Conservation (phyloP, 495 filamentous ascomycete genomes). For the Clavariopsis aquatica region DNA sequence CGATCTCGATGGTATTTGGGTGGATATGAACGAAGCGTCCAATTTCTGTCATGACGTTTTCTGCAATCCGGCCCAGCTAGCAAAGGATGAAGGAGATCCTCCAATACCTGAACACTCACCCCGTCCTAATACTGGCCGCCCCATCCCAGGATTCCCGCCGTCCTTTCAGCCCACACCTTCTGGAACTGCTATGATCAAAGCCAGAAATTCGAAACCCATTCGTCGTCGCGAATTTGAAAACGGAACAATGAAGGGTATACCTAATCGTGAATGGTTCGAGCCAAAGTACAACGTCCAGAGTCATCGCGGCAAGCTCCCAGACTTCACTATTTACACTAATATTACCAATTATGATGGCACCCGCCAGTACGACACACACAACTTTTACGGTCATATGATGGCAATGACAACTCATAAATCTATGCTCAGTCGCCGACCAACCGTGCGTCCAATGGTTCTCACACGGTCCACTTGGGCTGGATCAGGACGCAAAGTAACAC, state of each 20-base stretch:
- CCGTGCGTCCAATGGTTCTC: constrained; percentile 72
- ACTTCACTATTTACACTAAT: constrained; percentile 70
- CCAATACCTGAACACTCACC: constrained; percentile 20
- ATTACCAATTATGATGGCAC: constrained; percentile 71
- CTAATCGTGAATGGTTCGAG: constrained; percentile 69
- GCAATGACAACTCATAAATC: constrained; percentile 62
- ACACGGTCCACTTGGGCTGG: constrained; percentile 84
- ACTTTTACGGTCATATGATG: constrained; percentile 88
- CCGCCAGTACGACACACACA: constrained; percentile 81
- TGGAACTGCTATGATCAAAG: constrained; percentile 53
- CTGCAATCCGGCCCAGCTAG: constrained; percentile 50
- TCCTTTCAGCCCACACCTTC: constrained; percentile 70
- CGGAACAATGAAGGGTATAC: constrained; percentile 58
- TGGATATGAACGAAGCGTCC: constrained; percentile 48
- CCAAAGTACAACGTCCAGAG: constrained; percentile 81
- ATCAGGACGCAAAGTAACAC: constrained; percentile 71
- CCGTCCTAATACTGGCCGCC: constrained; percentile 57
- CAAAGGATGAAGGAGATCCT: constrained; percentile 37
- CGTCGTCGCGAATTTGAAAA: constrained; percentile 48
- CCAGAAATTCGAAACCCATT: constrained; percentile 38
- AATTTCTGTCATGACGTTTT: constrained; percentile 67
- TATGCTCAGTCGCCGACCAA: constrained; percentile 69
- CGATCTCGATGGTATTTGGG: constrained; percentile 64
- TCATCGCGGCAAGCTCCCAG: constrained; percentile 41
- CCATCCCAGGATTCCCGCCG: constrained; percentile 69